Percentiles rank a stretch among this genome's conserved stretches.
phyloP scores from a whole-genome alignment of 2,329 filamentous ascomycete species.

The Ceratocystiopsis minuta region DNA sequence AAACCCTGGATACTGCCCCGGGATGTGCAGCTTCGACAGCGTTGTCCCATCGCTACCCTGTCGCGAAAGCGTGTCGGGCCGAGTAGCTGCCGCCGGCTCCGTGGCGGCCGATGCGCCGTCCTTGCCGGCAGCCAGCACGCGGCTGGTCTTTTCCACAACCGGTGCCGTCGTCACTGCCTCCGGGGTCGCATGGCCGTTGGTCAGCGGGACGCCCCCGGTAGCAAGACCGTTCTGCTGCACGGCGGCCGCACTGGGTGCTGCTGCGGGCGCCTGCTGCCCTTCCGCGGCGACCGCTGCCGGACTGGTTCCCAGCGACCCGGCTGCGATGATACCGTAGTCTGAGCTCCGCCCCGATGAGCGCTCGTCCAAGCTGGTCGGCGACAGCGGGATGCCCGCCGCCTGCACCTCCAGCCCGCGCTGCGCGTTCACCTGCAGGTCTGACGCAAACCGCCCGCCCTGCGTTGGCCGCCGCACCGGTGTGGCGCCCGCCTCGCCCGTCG shows the following conservation, averaged over 20 bases:
- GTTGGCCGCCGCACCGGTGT: constrained; percentile 50
- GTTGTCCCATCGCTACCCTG: constrained; percentile 28
- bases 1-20: constrained; percentile 34
- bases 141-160: background rate
- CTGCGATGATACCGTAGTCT: constrained; percentile 33
- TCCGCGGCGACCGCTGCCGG: constrained; percentile 17
- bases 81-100: too few relatives aligned
- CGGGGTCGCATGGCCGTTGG: background rate
- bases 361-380: constrained; percentile 51
- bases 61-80: constrained; percentile 9
- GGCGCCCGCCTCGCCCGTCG: background rate
- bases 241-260: background rate
- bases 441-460: constrained; percentile 93
- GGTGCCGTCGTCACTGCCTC: background rate
- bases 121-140: background rate
- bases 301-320: constrained; percentile 26
- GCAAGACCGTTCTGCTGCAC: background rate
- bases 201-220: too few relatives aligned
- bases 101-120: background rate
- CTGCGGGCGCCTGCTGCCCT: constrained; percentile 7
- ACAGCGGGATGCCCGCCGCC: constrained; percentile 37
- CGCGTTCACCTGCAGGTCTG: constrained; percentile 69
- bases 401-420: constrained; percentile 70
- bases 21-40: constrained; percentile 50
- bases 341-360: constrained; percentile 24